Conservation (phyloP, 192 early-diverging fungal species). For the Umbelopsis isabellina region DNA sequence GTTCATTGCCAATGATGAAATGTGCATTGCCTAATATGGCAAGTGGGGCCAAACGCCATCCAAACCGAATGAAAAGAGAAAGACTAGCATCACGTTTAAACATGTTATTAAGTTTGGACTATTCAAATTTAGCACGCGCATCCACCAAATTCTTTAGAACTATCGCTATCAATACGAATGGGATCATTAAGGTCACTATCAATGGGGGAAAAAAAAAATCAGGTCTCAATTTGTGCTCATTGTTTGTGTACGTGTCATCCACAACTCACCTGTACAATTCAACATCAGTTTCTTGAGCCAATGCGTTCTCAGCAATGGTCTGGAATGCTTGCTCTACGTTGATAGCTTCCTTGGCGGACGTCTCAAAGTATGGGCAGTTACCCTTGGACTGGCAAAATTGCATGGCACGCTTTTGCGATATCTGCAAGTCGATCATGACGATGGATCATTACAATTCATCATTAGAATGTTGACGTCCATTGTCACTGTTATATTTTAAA, state of each 20-base stretch:
- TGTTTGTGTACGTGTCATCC: no score
- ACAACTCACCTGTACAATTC: constrained; percentile 62
- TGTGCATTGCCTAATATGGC: constrained; percentile 1
- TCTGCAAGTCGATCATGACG: no score
- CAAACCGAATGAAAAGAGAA: background rate
- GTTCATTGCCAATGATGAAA: constrained; percentile 1
- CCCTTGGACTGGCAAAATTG: constrained; percentile 97
- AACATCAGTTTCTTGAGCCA: constrained; percentile 90
- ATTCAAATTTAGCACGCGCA: constrained; percentile 65
- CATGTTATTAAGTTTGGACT: background rate
- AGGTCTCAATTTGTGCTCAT: background rate
- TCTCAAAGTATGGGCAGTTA: constrained; percentile 98
- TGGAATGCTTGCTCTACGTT: constrained; percentile 98
- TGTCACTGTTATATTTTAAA: background rate
- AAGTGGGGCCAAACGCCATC: background rate
- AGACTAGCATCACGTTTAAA: no score
- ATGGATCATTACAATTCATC: background rate
- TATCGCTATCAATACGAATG: constrained; percentile 85
- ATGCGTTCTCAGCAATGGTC: constrained; percentile 91
- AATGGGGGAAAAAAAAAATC: background rate
- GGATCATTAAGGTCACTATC: constrained; percentile 87
- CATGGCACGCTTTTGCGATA: constrained; percentile 96
- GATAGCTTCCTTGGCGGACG: constrained; percentile 96
- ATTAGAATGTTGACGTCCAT: background rate
- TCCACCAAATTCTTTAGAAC: constrained; percentile 55